Percentiles rank a stretch among this genome's conserved stretches.
Evolutionary conservation across 192 early-diverging fungal genomes (phyloP).

Genomic region (Coemansia aciculifera): DNA sequence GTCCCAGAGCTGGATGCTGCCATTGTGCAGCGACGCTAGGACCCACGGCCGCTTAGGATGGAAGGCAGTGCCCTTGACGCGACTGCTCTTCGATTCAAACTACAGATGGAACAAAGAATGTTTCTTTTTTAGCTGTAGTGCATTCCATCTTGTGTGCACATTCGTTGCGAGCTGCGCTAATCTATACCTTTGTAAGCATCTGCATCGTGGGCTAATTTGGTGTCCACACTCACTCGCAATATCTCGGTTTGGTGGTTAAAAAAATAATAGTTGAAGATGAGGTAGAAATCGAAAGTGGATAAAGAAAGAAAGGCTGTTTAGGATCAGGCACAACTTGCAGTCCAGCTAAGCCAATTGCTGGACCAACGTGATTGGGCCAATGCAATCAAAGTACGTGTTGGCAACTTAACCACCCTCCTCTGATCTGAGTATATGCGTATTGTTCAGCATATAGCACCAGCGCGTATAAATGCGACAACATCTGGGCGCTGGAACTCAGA

Average conservation of each 20-base stretch:
- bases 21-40: slow-evolving; percentile 95
- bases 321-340: neutral
- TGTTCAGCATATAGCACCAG: neutral
- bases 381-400: neutral
- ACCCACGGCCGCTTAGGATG: slow-evolving; percentile 99
- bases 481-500: neutral
- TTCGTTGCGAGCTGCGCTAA: neutral
- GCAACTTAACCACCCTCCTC: neutral
- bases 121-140: neutral
- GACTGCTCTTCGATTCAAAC: slow-evolving; percentile 99
- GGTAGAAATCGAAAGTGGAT: neutral
- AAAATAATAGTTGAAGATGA: neutral
- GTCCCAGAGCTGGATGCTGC: slow-evolving; percentile 98
- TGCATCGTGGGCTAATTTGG: slow-evolving; percentile 58
- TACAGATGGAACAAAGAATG: slow-evolving; percentile 39
- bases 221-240: neutral
- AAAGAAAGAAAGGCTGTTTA: neutral
- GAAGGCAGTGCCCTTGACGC: slow-evolving; percentile 95
- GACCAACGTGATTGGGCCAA: neutral
- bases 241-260: neutral
- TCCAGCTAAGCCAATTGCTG: neutral
- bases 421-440: neutral
- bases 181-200: slow-evolving; percentile 74
- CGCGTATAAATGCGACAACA: neutral
- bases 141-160: neutral